A percentile compares a stretch with the other conserved stretches of the same genome.
Conservation (phyloP, 305 asterid genomes). For the Fraxinus paxiana region DNA sequence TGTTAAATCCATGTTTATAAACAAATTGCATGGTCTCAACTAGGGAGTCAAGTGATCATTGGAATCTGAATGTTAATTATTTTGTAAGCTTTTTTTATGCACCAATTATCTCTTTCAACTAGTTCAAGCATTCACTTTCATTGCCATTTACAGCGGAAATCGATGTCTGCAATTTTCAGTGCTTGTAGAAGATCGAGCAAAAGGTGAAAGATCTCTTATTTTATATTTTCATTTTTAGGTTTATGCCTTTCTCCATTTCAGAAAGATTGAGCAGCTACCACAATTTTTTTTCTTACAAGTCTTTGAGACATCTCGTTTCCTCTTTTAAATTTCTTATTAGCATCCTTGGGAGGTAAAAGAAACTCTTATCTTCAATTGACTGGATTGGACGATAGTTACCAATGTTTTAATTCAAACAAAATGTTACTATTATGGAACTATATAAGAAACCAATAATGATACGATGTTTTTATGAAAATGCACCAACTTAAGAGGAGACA, state of each 20-base stretch:
- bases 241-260: not conserved
- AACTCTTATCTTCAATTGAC: not conserved
- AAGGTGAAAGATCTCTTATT: not conserved
- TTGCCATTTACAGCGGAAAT: not conserved
- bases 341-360: not conserved
- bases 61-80: not conserved
- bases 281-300: not conserved
- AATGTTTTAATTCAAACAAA: not conserved
- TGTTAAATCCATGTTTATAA: not conserved
- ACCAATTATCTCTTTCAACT: not conserved
- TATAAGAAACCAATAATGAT: not conserved
- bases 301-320: not conserved
- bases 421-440: not conserved
- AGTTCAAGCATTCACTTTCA: not conserved
- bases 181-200: not conserved
- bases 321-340: not conserved
- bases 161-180: not conserved
- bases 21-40: not conserved
- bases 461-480: not conserved
- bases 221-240: not conserved
- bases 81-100: not conserved
- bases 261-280: not conserved
- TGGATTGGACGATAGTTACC: not conserved
- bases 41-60: not conserved
- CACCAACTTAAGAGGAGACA: not conserved